These are phyloP conservation scores for Olyra latifolia DNA, from an alignment of 176 grass and related monocot species.

Conservation along the genomic window DNA sequence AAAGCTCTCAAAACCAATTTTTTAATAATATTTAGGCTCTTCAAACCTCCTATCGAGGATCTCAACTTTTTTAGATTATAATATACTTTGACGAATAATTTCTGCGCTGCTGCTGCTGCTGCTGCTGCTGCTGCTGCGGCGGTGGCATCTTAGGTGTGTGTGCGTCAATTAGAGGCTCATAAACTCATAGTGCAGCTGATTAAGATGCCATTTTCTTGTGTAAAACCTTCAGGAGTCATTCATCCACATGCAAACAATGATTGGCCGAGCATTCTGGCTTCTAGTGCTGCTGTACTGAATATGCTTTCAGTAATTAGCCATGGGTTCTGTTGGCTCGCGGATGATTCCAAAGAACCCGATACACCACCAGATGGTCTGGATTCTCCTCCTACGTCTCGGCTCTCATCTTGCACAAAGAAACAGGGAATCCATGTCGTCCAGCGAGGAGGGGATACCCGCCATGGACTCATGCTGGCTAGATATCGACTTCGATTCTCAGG, in stretches of 20 bases:
- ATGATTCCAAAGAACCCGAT: background rate
- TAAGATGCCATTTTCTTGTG: background rate
- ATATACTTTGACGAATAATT: background rate
- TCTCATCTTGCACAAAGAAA: background rate
- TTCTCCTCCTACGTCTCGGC: background rate
- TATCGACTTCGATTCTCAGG: background rate
- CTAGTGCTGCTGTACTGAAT: background rate
- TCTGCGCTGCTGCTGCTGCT: background rate
- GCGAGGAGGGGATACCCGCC: background rate
- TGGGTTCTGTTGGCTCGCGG: background rate
- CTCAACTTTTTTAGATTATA: no score
- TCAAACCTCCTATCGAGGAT: no score
- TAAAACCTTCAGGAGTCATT: background rate
- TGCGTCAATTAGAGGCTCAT: background rate
- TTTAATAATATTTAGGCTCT: no score
- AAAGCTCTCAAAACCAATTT: no score
- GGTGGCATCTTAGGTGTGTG: background rate
- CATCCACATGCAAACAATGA: background rate
- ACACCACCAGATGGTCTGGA: background rate
- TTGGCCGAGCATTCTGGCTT: background rate
- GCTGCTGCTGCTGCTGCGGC: background rate
- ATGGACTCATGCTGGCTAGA: background rate
- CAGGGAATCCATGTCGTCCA: background rate
- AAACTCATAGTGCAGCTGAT: background rate
- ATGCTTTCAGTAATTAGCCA: background rate